These are phyloP conservation scores for Fusarium burgessii DNA, from an alignment of 2,329 filamentous ascomycete species.

Conservation along the genomic window DNA sequence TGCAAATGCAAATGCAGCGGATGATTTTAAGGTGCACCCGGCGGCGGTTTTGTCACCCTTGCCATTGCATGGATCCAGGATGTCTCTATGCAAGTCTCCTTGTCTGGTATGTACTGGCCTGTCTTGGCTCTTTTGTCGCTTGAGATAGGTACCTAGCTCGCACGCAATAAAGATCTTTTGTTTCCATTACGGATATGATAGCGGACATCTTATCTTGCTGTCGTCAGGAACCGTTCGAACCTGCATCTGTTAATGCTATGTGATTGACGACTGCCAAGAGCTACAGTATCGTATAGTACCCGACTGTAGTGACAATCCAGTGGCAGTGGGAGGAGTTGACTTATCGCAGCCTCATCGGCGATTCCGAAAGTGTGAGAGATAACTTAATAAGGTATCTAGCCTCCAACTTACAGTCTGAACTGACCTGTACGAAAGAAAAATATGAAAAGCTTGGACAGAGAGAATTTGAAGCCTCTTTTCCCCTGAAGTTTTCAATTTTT, in stretches of 20 bases:
- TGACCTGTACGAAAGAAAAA: constrained; percentile 14
- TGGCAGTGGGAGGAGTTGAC: constrained; percentile 6
- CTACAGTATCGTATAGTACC: not conserved
- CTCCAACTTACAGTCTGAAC: constrained; percentile 2
- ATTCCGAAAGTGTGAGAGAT: constrained; percentile 32
- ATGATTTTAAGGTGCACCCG: constrained; percentile 48
- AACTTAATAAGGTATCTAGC: not conserved
- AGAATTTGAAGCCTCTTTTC: constrained; percentile 30
- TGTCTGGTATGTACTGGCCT: constrained; percentile 16
- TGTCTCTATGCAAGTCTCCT: constrained; percentile 23
- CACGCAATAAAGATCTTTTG: constrained; percentile 43
- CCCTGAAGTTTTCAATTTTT: constrained; percentile 29
- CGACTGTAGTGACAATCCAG: not conserved
- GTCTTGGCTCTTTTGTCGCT: constrained; percentile 36
- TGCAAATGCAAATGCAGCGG: constrained; percentile 39
- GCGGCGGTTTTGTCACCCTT: constrained; percentile 42
- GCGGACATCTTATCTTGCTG: constrained; percentile 41
- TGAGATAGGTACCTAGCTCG: constrained; percentile 32
- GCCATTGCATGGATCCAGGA: constrained; percentile 12
- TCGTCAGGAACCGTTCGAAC: constrained; percentile 30
- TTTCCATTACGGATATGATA: constrained; percentile 43
- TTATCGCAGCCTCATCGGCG: constrained; percentile 39
- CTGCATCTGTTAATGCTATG: constrained; percentile 29
- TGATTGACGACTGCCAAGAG: constrained; percentile 24
- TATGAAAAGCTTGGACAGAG: constrained; percentile 4